Conservation (phyloP, 305 asterid species). For the Petunia hybrid region DNA sequence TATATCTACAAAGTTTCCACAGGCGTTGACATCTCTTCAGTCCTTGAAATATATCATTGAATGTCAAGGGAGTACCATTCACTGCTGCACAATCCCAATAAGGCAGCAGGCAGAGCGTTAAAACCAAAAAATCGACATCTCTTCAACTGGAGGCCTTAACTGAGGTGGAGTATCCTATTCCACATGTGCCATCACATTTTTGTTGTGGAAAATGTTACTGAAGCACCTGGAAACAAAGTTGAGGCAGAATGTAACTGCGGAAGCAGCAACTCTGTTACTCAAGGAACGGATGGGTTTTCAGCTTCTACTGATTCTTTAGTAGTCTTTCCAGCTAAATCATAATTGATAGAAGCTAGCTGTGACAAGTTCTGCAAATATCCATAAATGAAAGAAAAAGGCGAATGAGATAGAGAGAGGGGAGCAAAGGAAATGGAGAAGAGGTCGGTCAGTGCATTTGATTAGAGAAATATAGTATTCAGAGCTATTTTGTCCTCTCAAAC, state of each 20-base stretch:
- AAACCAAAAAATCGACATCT: slow-evolving; percentile 28
- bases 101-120: slow-evolving; percentile 17
- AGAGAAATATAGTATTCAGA: slow-evolving; percentile 23
- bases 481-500: slow-evolving; percentile 3
- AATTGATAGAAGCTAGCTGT: slow-evolving; percentile 90
- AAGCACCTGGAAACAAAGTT: not conserved
- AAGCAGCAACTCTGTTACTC: slow-evolving; percentile 2
- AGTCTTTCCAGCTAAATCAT: slow-evolving; percentile 78
- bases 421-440: not conserved
- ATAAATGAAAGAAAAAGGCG: slow-evolving; percentile 13
- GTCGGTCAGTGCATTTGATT: slow-evolving; percentile 6
- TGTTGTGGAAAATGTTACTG: not conserved
- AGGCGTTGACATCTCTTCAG: not conserved
- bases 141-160: slow-evolving; percentile 17
- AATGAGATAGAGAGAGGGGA: not conserved
- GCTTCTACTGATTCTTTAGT: slow-evolving; percentile 65
- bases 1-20: slow-evolving; percentile 21
- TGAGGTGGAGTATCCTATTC: slow-evolving; percentile 28
- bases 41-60: slow-evolving; percentile 7
- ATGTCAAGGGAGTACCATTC: not conserved
- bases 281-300: slow-evolving; percentile 51
- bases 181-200: slow-evolving; percentile 21
- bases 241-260: slow-evolving; percentile 25
- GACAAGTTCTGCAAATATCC: slow-evolving; percentile 76
- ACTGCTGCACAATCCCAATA: slow-evolving; percentile 9